Evolutionary conservation across 257 asterid species (phyloP).

Genomic region (Solanum habrochaites): DNA sequence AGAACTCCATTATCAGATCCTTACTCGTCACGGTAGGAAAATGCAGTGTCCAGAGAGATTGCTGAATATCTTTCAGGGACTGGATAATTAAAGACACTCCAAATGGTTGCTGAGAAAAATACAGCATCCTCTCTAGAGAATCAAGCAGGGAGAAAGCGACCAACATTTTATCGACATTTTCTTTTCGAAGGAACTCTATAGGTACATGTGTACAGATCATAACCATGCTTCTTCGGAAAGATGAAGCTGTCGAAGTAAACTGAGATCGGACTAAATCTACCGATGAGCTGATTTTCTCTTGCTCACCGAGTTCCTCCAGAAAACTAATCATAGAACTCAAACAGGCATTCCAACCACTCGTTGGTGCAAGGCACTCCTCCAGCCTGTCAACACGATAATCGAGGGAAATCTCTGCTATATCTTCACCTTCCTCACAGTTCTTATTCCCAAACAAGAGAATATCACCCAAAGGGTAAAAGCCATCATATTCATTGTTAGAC

Average conservation of each 20-base stretch:
- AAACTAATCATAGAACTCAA: conserved; percentile 22
- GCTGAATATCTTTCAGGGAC: background rate
- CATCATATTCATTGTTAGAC: background rate
- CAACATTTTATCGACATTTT: background rate
- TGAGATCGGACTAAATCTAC: background rate
- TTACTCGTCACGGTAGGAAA: background rate
- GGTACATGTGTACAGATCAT: conserved; percentile 1
- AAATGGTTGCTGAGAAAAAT: background rate
- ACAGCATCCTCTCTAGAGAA: background rate
- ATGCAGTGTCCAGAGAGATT: background rate
- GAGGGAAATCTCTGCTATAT: conserved; percentile 16
- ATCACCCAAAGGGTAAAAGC: conserved; percentile 22
- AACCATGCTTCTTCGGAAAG: background rate
- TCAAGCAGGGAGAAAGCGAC: background rate
- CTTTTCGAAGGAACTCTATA: background rate
- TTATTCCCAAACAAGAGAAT: conserved; percentile 32
- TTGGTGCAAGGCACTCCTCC: conserved; percentile 8
- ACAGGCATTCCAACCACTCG: conserved; percentile 19
- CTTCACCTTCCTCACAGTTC: conserved; percentile 12
- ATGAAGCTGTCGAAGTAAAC: background rate
- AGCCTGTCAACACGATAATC: conserved; percentile 29
- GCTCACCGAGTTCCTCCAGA: conserved; percentile 6
- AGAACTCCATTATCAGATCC: background rate
- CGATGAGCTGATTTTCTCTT: background rate
- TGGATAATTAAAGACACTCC: background rate